phyloP scores from a whole-genome alignment of 495 filamentous ascomycete genomes.

The Lindgomyces ingoldianus region DNA sequence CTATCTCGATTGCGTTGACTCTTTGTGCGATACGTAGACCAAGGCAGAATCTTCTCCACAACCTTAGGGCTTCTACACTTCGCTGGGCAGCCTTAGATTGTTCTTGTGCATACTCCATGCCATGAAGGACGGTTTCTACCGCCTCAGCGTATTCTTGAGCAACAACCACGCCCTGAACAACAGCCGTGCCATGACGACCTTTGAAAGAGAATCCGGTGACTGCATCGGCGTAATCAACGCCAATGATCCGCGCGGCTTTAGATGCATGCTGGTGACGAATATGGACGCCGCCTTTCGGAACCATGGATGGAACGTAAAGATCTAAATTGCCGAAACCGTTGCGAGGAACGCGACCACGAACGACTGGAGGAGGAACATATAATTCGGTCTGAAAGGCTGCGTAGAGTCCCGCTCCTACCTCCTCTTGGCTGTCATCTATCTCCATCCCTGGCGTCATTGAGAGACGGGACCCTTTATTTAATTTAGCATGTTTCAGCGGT shows the following conservation, averaged over 20 bases:
- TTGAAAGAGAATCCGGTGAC: conserved; percentile 87
- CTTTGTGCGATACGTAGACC: conserved; percentile 76
- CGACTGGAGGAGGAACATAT: conserved; percentile 74
- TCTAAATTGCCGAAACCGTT: conserved; percentile 91
- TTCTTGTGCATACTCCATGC: conserved; percentile 62
- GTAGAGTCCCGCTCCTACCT: conserved; percentile 62
- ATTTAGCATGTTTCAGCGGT: conserved; percentile 66
- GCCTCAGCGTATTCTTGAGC: conserved; percentile 70
- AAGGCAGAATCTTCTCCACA: conserved; percentile 77
- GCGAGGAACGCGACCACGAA: conserved; percentile 72
- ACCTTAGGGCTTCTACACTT: conserved; percentile 58
- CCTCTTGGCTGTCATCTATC: conserved; percentile 37
- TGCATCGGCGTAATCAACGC: conserved; percentile 84
- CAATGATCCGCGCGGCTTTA: conserved; percentile 71
- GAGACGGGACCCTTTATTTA: conserved; percentile 42
- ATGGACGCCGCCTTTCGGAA: conserved; percentile 79
- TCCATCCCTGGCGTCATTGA: conserved; percentile 25
- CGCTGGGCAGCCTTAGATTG: conserved; percentile 59
- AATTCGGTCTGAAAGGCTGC: conserved; percentile 71
- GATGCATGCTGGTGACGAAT: conserved; percentile 65
- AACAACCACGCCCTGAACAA: conserved; percentile 74
- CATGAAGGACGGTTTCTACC: conserved; percentile 64
- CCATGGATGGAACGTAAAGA: conserved; percentile 89
- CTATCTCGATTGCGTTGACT: conserved; percentile 63
- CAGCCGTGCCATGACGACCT: conserved; percentile 77